A percentile compares a stretch with the other conserved stretches of the same genome.
These are phyloP conservation scores for Aspergillus leporis DNA, from an alignment of 495 filamentous ascomycete genomes.

Conservation along the genomic window DNA sequence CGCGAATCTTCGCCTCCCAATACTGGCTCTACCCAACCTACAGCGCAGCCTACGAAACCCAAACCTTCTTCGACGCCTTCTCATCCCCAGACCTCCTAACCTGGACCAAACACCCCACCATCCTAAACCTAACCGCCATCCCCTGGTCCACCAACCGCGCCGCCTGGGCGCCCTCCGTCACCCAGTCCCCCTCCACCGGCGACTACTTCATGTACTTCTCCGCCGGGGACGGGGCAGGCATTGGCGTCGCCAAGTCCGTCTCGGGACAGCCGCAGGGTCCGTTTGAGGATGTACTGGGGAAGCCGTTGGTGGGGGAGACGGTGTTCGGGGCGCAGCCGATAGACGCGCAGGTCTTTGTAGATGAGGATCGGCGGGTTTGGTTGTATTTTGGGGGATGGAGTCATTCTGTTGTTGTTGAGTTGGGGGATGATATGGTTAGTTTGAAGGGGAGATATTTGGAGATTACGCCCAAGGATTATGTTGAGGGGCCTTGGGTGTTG, in stretches of 20 bases:
- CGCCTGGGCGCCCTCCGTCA: constrained; percentile 48
- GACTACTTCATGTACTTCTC: constrained; percentile 51
- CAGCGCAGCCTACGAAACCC: constrained; percentile 38
- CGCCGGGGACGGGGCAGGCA: constrained; percentile 48
- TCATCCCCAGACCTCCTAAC: constrained; percentile 45
- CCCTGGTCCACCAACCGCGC: constrained; percentile 43
- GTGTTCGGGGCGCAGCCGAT: constrained; percentile 43
- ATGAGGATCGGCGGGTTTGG: constrained; percentile 43
- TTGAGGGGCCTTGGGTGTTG: constrained; percentile 47
- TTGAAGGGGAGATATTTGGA: constrained; percentile 32
- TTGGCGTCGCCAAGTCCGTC: constrained; percentile 41
- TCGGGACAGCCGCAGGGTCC: constrained; percentile 42
- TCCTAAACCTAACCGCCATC: constrained; percentile 37
- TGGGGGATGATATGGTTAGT: constrained; percentile 47
- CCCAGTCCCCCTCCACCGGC: constrained; percentile 18
- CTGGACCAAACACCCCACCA: constrained; percentile 43
- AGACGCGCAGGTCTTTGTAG: constrained; percentile 48
- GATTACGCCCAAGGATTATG: constrained; percentile 44
- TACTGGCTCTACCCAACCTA: constrained; percentile 50
- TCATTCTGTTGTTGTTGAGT: constrained; percentile 43
- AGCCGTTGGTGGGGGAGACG: constrained; percentile 41
- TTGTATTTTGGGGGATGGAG: constrained; percentile 50
- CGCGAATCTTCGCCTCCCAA: constrained; percentile 37
- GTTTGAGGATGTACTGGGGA: constrained; percentile 43
- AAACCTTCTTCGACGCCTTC: constrained; percentile 51